Percentiles rank a stretch among this genome's conserved stretches.
phyloP scores from a whole-genome alignment of 805 yeast genomes.

The Metschnikowia lochheadii region DNA sequence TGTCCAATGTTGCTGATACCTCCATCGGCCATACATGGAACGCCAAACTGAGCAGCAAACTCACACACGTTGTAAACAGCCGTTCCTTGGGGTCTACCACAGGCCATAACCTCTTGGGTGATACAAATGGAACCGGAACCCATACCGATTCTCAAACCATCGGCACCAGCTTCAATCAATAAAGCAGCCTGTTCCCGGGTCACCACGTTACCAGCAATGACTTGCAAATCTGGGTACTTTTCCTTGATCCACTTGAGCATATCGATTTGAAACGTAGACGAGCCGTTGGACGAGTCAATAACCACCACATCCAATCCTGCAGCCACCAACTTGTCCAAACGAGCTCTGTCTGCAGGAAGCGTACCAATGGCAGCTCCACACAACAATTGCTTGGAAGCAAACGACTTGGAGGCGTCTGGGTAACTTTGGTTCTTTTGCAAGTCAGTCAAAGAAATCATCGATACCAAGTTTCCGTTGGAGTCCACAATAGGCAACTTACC shows the following conservation, averaged over 20 bases:
- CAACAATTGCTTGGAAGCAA: slow-evolving; percentile 87
- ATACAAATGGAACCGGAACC: slow-evolving; percentile 99
- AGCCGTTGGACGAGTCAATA: slow-evolving; percentile 95
- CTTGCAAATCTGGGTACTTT: slow-evolving; percentile 74
- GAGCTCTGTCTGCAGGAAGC: slow-evolving; percentile 78
- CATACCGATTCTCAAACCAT: slow-evolving; percentile 98
- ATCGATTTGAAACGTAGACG: slow-evolving; percentile 89
- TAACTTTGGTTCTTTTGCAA: slow-evolving; percentile 91
- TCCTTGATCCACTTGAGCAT: slow-evolving; percentile 90
- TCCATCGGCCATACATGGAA: slow-evolving; percentile 99
- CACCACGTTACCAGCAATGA: slow-evolving; percentile 97
- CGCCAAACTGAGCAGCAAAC: slow-evolving; percentile 93
- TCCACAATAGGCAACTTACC: slow-evolving; percentile 97
- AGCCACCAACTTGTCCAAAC: slow-evolving; percentile 78
- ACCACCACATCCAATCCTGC: slow-evolving; percentile 98
- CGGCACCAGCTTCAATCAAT: slow-evolving; percentile 87
- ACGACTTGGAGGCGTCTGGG: slow-evolving; percentile 94
- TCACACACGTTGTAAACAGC: slow-evolving; percentile 94
- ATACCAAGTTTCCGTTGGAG: slow-evolving; percentile 65
- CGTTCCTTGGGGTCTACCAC: slow-evolving; percentile 99
- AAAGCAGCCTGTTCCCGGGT: slow-evolving; percentile 98
- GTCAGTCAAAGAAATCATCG: slow-evolving; percentile 92
- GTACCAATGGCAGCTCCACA: slow-evolving; percentile 99
- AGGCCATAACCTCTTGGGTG: slow-evolving; percentile 99
- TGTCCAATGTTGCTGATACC: slow-evolving; percentile 99